Evolutionary conservation across 352 stramenopile genomes (phyloP).

Genomic region (Pythium volutum): DNA sequence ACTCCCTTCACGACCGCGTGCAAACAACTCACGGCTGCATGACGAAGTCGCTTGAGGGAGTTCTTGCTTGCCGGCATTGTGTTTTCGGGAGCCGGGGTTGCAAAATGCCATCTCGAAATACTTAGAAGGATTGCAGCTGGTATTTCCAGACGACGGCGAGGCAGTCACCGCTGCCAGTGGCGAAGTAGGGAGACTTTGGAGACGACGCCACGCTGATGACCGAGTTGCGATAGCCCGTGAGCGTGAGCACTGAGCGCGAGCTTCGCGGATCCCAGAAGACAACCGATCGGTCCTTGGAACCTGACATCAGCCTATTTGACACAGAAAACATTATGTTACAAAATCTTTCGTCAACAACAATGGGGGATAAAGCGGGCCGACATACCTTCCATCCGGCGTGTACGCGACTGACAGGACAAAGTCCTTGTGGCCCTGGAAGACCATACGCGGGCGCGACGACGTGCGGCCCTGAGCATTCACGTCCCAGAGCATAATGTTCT

Average conservation of each 20-base stretch:
- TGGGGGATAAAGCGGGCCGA: slow-evolving; percentile 5
- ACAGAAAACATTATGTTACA: slow-evolving; percentile 16
- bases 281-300: slow-evolving; percentile 83
- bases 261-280: slow-evolving; percentile 86
- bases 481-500: slow-evolving; percentile 88
- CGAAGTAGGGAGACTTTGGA: slow-evolving; percentile 81
- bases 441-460: slow-evolving; percentile 77
- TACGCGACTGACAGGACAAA: slow-evolving; percentile 85
- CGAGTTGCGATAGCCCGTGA: slow-evolving; percentile 85
- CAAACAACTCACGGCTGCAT: not conserved
- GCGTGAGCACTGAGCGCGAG: slow-evolving; percentile 74
- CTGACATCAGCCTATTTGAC: slow-evolving; percentile 80
- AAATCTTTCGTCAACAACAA: not conserved
- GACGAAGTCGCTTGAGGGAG: too few relatives aligned
- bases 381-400: slow-evolving; percentile 83
- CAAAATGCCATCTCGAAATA: slow-evolving; percentile 33
- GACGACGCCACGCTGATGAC: slow-evolving; percentile 87
- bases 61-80: too few relatives aligned
- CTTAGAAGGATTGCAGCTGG: slow-evolving; percentile 87
- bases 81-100: not conserved
- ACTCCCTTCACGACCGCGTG: not conserved
- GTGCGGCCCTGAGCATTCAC: slow-evolving; percentile 75
- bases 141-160: slow-evolving; percentile 88
- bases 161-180: slow-evolving; percentile 80
- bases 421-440: slow-evolving; percentile 87